Evolutionary conservation across 1,139 yeast genomes (phyloP), one percentile per base, ranked within the genome.

Genomic region (Saccharomycopsis phalli): DNA sequence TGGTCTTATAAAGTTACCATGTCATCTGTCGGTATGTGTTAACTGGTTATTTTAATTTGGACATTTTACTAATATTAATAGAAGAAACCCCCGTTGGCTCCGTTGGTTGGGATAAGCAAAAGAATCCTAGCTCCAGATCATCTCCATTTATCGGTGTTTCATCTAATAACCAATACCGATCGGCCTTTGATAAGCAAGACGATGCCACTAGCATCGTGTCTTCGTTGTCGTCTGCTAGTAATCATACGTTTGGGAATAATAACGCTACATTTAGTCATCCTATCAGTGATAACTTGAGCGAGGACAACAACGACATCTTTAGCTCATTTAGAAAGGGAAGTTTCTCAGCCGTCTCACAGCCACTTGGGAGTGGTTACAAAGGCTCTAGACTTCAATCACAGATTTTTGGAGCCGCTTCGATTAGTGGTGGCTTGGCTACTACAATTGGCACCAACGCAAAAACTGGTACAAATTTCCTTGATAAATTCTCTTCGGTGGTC

Each of bases 401-500:
- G 41, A 37, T 60, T 34, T 71, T 75, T 51, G 79, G 78, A 2
- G 66, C 82, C 4, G 81, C 81, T 13, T 73, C 81, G 4, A 72
- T 76, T 37, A 68, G 75, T 43, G 83, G 80, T 4, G 78, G 76
- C 4, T 64, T 72, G 34, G 49, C 55, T 8, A 40, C 53, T 14
- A 52, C 49, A 29, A 66, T 74, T 20, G 64, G 46, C 10, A 50
- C 51, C n/a, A 11, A 17, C 11, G 23, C 14, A 17, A 39, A 50
- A 31, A 36, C 49, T 14, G 50, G 61, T 4, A 58, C 74, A 20
- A 62, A 72, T 34, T 77, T 77, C 51, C 60, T 77, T 44, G 81
- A 76, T 49, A 77, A 81, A 57, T 81, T 82, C 54, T 66, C 83
- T 5, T 63, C 75, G n/a, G 79, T 82, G 16, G 86, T 84, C 10